Evolutionary conservation across 1,284 basidiomycete species (phyloP), one percentile per base, ranked within the genome.

Genomic region (Pseudozyma flocculosa): DNA sequence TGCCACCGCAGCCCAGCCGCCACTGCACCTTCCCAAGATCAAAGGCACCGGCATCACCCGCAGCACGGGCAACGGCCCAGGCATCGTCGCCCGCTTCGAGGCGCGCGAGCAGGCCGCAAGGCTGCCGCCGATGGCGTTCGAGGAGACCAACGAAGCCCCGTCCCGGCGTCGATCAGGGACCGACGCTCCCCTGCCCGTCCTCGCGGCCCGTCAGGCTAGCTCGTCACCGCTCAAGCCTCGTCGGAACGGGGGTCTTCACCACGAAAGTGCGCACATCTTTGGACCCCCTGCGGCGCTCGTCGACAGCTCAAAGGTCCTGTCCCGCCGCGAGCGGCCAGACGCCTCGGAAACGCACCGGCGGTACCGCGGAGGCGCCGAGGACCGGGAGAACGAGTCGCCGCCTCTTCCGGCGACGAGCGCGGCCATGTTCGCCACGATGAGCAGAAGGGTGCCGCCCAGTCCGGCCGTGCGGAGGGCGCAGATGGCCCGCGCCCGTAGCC

Each of bases 391-490:
- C 32, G 15, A 34, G 15, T 8, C 11, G 11, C 32, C 32, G 7
- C 11, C n/a, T n/a, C n/a, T n/a, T n/a, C n/a, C n/a, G n/a, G n/a
- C n/a, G n/a, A n/a, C n/a, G n/a, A n/a, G n/a, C n/a, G n/a, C 32
- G 26, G 5, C 26, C 5, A 11, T 29, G 7, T 34, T 34, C 14
- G 32, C 32, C 14, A 34, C 32, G 11, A 34, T 34, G 32, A 34
- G 14, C 32, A 11, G 32, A 4, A 54, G 45, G 29, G 50, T 65
- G n/a, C 62, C 62, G 8, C 62, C 62, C 9, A 49, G 45, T 23
- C 62, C 62, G 2, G 62, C 62, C 4, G 62, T 65, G n/a, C 45
- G 58, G 29, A 38, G 58, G 23, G 62, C 62, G 18, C 61, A 64
- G 30, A 23, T 52, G 45, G 62, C 62, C 0, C 43, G 62, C 15